These are phyloP conservation scores for Lentinula edodes DNA, from an alignment of 768 basidiomycete species.

Conservation along the genomic window DNA sequence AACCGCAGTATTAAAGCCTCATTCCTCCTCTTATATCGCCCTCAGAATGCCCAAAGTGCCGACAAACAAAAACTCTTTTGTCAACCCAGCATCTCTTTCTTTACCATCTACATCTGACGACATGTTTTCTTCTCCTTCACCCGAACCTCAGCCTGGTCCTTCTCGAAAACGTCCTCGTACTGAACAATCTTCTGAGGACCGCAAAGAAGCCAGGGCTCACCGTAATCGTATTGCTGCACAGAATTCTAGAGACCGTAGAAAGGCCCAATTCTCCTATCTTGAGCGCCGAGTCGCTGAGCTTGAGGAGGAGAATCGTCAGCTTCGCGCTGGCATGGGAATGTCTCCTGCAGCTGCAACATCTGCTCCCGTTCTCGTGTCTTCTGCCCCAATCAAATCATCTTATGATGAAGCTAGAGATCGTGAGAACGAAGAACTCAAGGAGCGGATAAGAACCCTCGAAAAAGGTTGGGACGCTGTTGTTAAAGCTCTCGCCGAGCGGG, in stretches of 20 bases:
- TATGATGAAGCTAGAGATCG: conserved; percentile 36
- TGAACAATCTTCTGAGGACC: conserved; percentile 61
- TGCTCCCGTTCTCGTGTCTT: conserved; percentile 10
- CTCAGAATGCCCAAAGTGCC: conserved; percentile 9
- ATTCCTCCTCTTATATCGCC: neutral
- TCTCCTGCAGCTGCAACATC: conserved; percentile 18
- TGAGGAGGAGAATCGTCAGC: conserved; percentile 77
- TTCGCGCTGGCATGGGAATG: conserved; percentile 47
- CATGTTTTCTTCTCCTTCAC: conserved; percentile 20
- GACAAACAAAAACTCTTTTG: conserved; percentile 15
- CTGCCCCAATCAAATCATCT: conserved; percentile 13
- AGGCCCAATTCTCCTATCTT: conserved; percentile 71
- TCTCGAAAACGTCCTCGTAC: conserved; percentile 75
- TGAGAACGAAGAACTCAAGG: conserved; percentile 71
- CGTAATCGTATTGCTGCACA: conserved; percentile 92
- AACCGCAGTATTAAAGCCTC: conserved; percentile 7
- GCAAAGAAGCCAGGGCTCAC: conserved; percentile 84
- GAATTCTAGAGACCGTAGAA: conserved; percentile 86
- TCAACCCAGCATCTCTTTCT: conserved; percentile 33
- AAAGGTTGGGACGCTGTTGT: conserved; percentile 78
- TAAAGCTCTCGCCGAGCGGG: conserved; percentile 67
- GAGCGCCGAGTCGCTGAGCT: conserved; percentile 66
- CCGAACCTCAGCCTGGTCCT: conserved; percentile 30
- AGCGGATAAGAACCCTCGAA: conserved; percentile 75
- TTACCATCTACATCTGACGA: conserved; percentile 27